These are phyloP conservation scores for Pseudocohnilembus persalinus DNA, from an alignment of 169 alveolate species.

Conservation along the genomic window DNA sequence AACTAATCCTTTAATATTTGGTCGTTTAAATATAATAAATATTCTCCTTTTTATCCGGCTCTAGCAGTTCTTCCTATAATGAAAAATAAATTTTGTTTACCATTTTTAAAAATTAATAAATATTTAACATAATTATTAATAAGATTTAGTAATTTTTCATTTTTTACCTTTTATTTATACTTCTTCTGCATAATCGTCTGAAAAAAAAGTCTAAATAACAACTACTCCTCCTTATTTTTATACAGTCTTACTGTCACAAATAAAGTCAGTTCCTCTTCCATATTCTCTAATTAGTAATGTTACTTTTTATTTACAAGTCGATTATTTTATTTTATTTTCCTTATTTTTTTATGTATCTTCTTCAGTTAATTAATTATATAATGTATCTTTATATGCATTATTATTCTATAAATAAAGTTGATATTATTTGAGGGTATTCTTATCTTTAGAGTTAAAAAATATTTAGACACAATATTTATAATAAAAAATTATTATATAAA, in stretches of 20 bases:
- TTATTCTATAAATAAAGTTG: too few relatives aligned
- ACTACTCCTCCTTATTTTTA: background rate
- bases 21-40: too few relatives aligned
- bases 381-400: too few relatives aligned
- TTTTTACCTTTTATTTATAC: too few relatives aligned
- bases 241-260: background rate
- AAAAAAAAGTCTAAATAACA: background rate
- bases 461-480: background rate
- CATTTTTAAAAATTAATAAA: too few relatives aligned
- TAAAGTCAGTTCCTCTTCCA: constrained; percentile 16
- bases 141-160: too few relatives aligned
- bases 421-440: too few relatives aligned
- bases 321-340: background rate
- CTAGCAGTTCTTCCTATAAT: constrained; percentile 10
- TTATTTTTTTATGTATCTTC: background rate
- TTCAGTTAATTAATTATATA: background rate
- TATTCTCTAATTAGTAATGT: background rate
- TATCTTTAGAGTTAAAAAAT: too few relatives aligned
- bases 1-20: too few relatives aligned
- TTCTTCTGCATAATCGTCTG: background rate
- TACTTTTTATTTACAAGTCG: background rate
- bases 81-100: too few relatives aligned
- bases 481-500: background rate
- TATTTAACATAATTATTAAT: too few relatives aligned
- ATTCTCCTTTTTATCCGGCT: background rate